Evolutionary conservation across 352 stramenopile genomes (phyloP).

Genomic region (Phytophthora syringae): DNA sequence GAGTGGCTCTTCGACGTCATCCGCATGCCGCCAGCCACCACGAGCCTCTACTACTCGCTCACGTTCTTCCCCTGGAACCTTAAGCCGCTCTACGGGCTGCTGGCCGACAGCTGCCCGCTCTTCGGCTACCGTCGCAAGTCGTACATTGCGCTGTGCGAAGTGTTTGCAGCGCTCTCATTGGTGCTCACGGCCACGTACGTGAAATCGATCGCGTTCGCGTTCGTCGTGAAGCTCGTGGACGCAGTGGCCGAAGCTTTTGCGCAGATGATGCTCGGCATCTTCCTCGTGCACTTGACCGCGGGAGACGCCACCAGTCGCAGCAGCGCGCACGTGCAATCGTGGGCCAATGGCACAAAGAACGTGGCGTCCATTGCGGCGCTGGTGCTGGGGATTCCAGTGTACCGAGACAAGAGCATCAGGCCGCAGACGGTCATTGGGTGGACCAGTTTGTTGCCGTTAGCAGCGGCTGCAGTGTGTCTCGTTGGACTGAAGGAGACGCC

Average conservation of each 20-base stretch:
- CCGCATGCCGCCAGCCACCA: slow-evolving; percentile 79
- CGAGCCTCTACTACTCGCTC: slow-evolving; percentile 82
- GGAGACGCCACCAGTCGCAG: slow-evolving; percentile 61
- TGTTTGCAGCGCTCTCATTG: slow-evolving; percentile 60
- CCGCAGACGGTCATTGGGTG: slow-evolving; percentile 68
- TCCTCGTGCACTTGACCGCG: slow-evolving; percentile 71
- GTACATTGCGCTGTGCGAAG: slow-evolving; percentile 81
- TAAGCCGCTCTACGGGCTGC: slow-evolving; percentile 82
- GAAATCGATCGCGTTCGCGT: slow-evolving; percentile 60
- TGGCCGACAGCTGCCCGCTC: slow-evolving; percentile 80
- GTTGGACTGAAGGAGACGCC: slow-evolving; percentile 55
- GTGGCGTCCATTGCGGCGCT: slow-evolving; percentile 65
- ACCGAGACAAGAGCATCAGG: slow-evolving; percentile 56
- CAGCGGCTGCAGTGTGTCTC: slow-evolving; percentile 56
- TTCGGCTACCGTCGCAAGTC: slow-evolving; percentile 81
- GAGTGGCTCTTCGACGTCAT: slow-evolving; percentile 81
- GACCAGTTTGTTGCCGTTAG: slow-evolving; percentile 62
- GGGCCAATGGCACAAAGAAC: slow-evolving; percentile 76
- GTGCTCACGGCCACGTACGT: slow-evolving; percentile 64
- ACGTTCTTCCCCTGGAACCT: slow-evolving; percentile 88
- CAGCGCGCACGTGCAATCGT: slow-evolving; percentile 71
- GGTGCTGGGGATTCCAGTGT: slow-evolving; percentile 71
- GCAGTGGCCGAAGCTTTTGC: slow-evolving; percentile 77
- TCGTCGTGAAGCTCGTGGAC: slow-evolving; percentile 74
- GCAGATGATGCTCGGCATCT: slow-evolving; percentile 84